Base-by-base conservation (phyloP, 164 flowering plant genomes). In the Vitis rupestris region DNA sequence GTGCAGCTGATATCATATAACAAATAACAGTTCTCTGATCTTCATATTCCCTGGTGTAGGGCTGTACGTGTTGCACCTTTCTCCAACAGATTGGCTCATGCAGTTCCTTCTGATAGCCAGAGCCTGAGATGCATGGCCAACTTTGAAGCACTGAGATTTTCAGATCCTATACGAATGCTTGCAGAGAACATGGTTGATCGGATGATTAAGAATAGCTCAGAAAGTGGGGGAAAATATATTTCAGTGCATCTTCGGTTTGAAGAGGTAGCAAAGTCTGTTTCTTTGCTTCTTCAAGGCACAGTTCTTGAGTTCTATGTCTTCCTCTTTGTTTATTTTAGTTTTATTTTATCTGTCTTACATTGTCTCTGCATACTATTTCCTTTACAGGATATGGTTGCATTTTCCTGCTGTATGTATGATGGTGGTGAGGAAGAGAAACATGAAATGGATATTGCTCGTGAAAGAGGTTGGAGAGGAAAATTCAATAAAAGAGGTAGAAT, bases 201-300 rank as follows among this genome's bases (percentile, higher is more conserved):
- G 67, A 93, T 93, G 97, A 66, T 90, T 66, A 78, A 80, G 74
- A 91, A 83, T 56, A 91, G 94, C 76, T 81, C 87, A 9, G 77
- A 77, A 55, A 85, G 79, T 76, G 90, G 86, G 31, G 98, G 97
- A 6, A 90, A 84, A 78, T 95, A 90, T 73, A 81, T 95, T 11
- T 93, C 99, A 48, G 92, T 95, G 55, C 99, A 95, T 84, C 98
- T 95, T 58, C 97, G 97, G 9, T 95, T 95, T 83, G 99, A 95
- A 80, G 86, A 85, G 98, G 98, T 94, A 49, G 65, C 44, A 51
- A 17, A 57, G 23, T 66, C 44, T 63, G 31, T 67, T 51, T 47
- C 53, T 50, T 62, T 50, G 50, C 50, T 54, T 67, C 9, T 57
- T 58, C 37, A 29, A 15, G 15, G 68, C 44, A 37, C 44, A 37